phyloP scores from a whole-genome alignment of 2,329 filamentous ascomycete species.

The Hypoxylon sp. region DNA sequence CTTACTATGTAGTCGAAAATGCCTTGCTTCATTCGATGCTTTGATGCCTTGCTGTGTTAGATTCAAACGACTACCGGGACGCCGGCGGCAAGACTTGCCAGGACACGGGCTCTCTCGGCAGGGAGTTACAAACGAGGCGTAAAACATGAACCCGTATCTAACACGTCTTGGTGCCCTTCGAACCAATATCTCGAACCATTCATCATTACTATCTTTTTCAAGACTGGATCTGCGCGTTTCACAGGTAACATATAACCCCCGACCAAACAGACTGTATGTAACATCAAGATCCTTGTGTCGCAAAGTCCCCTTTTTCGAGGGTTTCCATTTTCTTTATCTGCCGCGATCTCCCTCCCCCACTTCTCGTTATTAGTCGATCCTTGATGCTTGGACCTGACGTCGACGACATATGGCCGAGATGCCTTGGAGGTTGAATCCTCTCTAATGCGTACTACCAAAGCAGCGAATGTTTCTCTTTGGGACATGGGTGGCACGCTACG shows the following conservation, averaged over 20 bases:
- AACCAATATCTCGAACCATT: constrained; percentile 32
- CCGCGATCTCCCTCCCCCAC: constrained; percentile 46
- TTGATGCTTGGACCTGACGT: constrained; percentile 29
- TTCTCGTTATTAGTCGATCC: constrained; percentile 37
- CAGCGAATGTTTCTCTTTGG: constrained; percentile 26
- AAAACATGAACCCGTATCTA: constrained; percentile 20
- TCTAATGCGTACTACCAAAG: constrained; percentile 26
- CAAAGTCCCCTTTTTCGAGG: constrained; percentile 34
- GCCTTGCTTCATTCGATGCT: constrained; percentile 35
- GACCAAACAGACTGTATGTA: constrained; percentile 27
- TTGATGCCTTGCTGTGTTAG: constrained; percentile 20
- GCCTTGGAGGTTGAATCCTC: constrained; percentile 13
- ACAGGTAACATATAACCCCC: constrained; percentile 36
- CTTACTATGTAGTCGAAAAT: constrained; percentile 33
- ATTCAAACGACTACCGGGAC: constrained; percentile 36
- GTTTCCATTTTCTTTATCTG: constrained; percentile 44
- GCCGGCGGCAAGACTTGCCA: constrained; percentile 40
- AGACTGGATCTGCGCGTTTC: constrained; percentile 43
- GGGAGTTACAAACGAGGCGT: constrained; percentile 23
- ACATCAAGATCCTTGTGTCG: constrained; percentile 39
- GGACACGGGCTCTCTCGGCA: constrained; percentile 30
- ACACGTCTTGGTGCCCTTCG: constrained; percentile 15
- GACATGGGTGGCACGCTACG: constrained; percentile 36
- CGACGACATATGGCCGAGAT: constrained; percentile 22
- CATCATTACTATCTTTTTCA: constrained; percentile 24